phyloP scores from a whole-genome alignment of 2,329 filamentous ascomycete genomes.

The Alternaria sp. region DNA sequence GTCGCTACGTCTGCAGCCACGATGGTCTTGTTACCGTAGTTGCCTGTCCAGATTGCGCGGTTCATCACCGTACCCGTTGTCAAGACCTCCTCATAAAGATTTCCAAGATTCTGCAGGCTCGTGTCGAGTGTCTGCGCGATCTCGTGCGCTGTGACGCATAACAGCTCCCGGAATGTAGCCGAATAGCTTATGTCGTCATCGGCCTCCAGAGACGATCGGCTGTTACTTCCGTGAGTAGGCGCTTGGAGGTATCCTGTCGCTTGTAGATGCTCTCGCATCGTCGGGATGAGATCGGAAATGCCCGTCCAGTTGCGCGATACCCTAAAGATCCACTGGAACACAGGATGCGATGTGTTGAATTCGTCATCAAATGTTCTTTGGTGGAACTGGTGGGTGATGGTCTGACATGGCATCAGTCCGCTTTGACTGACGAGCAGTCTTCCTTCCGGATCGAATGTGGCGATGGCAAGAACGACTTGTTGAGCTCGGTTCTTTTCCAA shows the following conservation, averaged over 20 bases:
- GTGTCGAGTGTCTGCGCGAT: constrained; percentile 72
- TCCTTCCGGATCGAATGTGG: constrained; percentile 71
- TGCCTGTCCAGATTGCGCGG: constrained; percentile 61
- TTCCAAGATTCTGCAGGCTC: constrained; percentile 67
- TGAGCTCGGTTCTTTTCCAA: constrained; percentile 56
- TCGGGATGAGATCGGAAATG: constrained; percentile 70
- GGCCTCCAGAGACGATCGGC: constrained; percentile 24
- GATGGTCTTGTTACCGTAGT: constrained; percentile 28
- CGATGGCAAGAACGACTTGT: constrained; percentile 63
- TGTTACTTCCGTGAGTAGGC: constrained; percentile 19
- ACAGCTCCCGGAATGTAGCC: constrained; percentile 79
- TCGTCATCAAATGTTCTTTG: constrained; percentile 68
- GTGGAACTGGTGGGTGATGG: constrained; percentile 71
- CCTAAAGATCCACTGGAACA: constrained; percentile 87
- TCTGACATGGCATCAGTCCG: constrained; percentile 72
- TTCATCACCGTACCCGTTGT: constrained; percentile 67
- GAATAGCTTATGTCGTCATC: constrained; percentile 74
- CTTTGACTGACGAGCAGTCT: constrained; percentile 72
- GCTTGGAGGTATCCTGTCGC: constrained; percentile 32
- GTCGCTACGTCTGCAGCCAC: constrained; percentile 29
- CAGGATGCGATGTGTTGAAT: constrained; percentile 76
- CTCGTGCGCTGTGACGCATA: constrained; percentile 78
- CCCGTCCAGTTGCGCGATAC: constrained; percentile 79
- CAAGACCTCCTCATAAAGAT: constrained; percentile 78
- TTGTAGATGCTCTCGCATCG: constrained; percentile 78